Base-by-base conservation (phyloP, 129 eudicot genomes). In the Saposhnikovia divaricata region DNA sequence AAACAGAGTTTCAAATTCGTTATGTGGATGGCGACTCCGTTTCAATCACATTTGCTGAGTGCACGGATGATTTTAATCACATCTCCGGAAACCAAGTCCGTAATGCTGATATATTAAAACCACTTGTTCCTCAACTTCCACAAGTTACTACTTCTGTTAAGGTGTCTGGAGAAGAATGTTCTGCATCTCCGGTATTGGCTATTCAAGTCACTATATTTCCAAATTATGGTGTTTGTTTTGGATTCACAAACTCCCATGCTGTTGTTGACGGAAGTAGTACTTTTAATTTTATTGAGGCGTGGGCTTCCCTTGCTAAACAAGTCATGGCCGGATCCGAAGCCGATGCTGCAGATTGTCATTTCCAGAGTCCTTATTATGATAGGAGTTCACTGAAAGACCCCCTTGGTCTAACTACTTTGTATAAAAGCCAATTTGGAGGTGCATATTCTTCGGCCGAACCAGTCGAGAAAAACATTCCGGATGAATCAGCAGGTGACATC, bases 131-230 rank as follows among this genome's bases (percentile, higher is more conserved):
- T 16, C 19, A 57, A 42, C 37, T 85, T n/a, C 79, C 68, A 9
- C 3, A 15, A 19, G 16, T 1, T 71, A 14, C n/a, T n/a, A n/a
- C 48, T 31, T 15, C 3, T 59, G 5, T 2, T 21, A 9, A 3
- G 4, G 9, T 31, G 74, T 69, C 50, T n/a, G 76, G 46, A 18
- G 25, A 70, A 9, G 78, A 75, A 23, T 74, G 45, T 53, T 69
- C 82, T 23, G 45, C 70, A 37, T 34, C 79, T 28, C 90, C 90
- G 0, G 42, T 81, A 12, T 53, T 86, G 19, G 79, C 87, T 2
- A 23, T 90, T 0, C 87, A 88, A 65, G 88, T 88, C 4, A 87
- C 91, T 2, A 9, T 87, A 2, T 88, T 90, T 57, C 88, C 87
- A 0, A 82, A 85, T 11, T 76, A 79, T 0, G 96, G 96, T 5